These are phyloP conservation scores for Fraxinus floribunda DNA, from an alignment of 305 asterid genomes.

Conservation along the genomic window DNA sequence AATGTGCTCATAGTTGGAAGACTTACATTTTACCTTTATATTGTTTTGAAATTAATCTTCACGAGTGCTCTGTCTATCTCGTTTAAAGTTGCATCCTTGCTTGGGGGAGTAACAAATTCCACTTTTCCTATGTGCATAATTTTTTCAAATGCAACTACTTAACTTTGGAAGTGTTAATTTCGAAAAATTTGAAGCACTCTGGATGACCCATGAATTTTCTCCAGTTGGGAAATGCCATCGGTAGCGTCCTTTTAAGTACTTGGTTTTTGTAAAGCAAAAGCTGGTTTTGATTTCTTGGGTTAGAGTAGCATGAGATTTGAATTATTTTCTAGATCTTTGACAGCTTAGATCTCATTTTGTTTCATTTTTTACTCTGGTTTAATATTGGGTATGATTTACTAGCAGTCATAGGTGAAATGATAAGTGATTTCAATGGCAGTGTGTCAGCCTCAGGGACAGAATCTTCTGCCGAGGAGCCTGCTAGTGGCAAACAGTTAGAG, in stretches of 20 bases:
- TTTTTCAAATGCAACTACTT: not conserved
- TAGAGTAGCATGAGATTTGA: not conserved
- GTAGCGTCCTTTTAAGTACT: not conserved
- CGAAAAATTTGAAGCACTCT: not conserved
- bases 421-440: slow-evolving; percentile 42
- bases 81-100: not conserved
- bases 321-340: slow-evolving; percentile 14
- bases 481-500: slow-evolving; percentile 51
- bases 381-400: not conserved
- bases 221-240: not conserved
- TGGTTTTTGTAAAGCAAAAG: not conserved
- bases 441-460: slow-evolving; percentile 53
- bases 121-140: not conserved
- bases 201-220: not conserved
- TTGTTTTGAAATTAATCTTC: not conserved
- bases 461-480: slow-evolving; percentile 52
- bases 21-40: not conserved
- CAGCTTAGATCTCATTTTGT: not conserved
- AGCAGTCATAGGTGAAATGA: slow-evolving; percentile 21
- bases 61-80: not conserved
- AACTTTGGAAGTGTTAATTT: not conserved
- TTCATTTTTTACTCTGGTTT: not conserved
- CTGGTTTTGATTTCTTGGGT: slow-evolving; percentile 1
- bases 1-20: not conserved
- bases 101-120: not conserved